Percentiles rank a stretch among this genome's conserved stretches.
phyloP scores from a whole-genome alignment of 2,329 filamentous ascomycete species.

The Neodidymelliopsis sp. region DNA sequence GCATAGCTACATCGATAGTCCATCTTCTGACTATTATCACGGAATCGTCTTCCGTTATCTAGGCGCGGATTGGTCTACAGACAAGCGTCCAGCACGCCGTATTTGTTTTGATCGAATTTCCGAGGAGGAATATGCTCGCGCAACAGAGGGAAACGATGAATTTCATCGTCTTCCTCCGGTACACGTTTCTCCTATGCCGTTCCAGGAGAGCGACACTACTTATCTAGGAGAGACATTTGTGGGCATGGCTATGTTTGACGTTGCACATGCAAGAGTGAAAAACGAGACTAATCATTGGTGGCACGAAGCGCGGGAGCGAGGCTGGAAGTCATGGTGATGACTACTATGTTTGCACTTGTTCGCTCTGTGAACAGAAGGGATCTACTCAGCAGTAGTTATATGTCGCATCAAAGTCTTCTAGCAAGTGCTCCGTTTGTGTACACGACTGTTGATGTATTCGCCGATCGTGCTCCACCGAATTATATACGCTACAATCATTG shows the following conservation, averaged over 20 bases:
- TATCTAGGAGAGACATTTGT: slow-evolving; percentile 13
- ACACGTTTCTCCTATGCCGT: slow-evolving; percentile 11
- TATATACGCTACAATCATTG: slow-evolving; percentile 8
- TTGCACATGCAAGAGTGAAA: slow-evolving; percentile 11
- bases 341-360: slow-evolving; percentile 6
- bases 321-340: slow-evolving; percentile 17
- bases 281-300: slow-evolving; percentile 3
- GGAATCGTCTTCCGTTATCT: slow-evolving; percentile 4
- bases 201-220: slow-evolving; percentile 14
- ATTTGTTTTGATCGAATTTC: slow-evolving; percentile 10
- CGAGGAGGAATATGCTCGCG: slow-evolving; percentile 11
- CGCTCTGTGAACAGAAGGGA: slow-evolving; percentile 4
- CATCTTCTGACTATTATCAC: slow-evolving; percentile 8
- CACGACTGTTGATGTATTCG: slow-evolving; percentile 11
- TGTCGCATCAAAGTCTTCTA: slow-evolving; percentile 9
- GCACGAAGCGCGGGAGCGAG: slow-evolving; percentile 11
- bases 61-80: slow-evolving; percentile 10
- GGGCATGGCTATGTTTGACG: slow-evolving; percentile 17
- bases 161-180: slow-evolving; percentile 8
- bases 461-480: slow-evolving; percentile 10
- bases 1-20: slow-evolving; percentile 18
- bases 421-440: slow-evolving; percentile 10
- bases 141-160: slow-evolving; percentile 4
- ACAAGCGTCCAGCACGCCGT: slow-evolving; percentile 10
- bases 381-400: slow-evolving; percentile 4